Conservation (phyloP, 306 rosid species). For the Psophocarpus tetragonolobus region DNA sequence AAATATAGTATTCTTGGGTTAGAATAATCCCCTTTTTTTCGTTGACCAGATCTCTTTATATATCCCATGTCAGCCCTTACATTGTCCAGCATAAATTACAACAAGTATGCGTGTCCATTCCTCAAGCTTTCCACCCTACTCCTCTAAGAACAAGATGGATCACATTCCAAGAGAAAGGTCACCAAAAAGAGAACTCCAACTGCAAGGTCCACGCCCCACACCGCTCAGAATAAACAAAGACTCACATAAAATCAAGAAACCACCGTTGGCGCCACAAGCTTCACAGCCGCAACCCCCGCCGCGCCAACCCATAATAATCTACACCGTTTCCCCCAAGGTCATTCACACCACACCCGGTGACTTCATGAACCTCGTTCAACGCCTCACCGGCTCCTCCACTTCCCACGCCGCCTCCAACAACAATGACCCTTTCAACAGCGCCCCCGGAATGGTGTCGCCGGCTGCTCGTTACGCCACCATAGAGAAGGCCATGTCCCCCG, state of each 20-base stretch:
- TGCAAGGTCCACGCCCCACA: conserved; percentile 80
- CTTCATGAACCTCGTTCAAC: conserved; percentile 82
- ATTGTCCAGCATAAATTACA: background rate
- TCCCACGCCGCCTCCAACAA: background rate
- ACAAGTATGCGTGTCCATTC: conserved; percentile 24
- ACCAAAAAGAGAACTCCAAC: conserved; percentile 71
- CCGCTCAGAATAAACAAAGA: conserved; percentile 71
- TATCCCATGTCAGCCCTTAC: conserved; percentile 34
- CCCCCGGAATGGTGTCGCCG: conserved; percentile 43
- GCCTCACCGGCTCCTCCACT: conserved; percentile 66
- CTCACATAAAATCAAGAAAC: conserved; percentile 75
- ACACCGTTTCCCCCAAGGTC: conserved; percentile 77
- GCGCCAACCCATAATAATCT: conserved; percentile 73
- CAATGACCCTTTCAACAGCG: conserved; percentile 22
- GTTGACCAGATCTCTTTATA: conserved; percentile 49
- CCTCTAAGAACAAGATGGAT: conserved; percentile 25
- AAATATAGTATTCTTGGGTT: background rate
- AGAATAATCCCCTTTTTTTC: conserved; percentile 28
- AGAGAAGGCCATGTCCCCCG: conserved; percentile 52
- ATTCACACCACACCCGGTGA: conserved; percentile 78
- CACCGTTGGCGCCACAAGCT: conserved; percentile 57
- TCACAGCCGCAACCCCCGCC: conserved; percentile 39
- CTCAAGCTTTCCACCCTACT: background rate
- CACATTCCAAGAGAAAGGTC: conserved; percentile 48
- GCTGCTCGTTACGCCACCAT: conserved; percentile 60